These are phyloP conservation scores for Fragaria iinumae DNA, from an alignment of 306 rosid species.

Conservation along the genomic window DNA sequence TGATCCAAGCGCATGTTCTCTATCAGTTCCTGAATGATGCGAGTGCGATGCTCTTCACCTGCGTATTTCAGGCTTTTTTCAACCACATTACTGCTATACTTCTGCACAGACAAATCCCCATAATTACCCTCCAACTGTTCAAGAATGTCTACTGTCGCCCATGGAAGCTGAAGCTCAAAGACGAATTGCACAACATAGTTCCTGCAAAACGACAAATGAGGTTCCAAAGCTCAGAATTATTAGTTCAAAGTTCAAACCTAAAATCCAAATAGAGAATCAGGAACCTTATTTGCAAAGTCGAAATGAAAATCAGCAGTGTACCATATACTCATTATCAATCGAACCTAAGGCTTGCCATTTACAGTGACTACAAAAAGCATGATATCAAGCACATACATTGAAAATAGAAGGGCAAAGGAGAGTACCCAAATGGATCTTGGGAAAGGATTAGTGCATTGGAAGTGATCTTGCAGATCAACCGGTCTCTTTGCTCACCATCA, in stretches of 20 bases:
- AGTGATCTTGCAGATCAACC: constrained; percentile 40
- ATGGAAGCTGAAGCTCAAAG: constrained; percentile 40
- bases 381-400: background rate
- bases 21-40: constrained; percentile 40
- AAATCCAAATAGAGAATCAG: background rate
- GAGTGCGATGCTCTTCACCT: constrained; percentile 19
- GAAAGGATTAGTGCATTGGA: constrained; percentile 49
- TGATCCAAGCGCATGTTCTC: constrained; percentile 37
- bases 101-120: constrained; percentile 50
- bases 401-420: constrained; percentile 1
- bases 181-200: constrained; percentile 63
- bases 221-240: constrained; percentile 8
- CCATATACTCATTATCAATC: background rate
- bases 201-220: constrained; percentile 32
- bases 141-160: constrained; percentile 38
- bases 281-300: background rate
- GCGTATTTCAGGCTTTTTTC: constrained; percentile 45
- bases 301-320: background rate
- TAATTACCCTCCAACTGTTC: constrained; percentile 46
- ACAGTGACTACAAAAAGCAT: background rate
- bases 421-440: constrained; percentile 61
- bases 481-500: constrained; percentile 32
- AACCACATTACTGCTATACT: constrained; percentile 57
- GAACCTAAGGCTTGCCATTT: background rate
- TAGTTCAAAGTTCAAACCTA: background rate